Base-by-base conservation (phyloP, 2,329 filamentous ascomycete genomes). In the Pseudogymnoascus sp. region DNA sequence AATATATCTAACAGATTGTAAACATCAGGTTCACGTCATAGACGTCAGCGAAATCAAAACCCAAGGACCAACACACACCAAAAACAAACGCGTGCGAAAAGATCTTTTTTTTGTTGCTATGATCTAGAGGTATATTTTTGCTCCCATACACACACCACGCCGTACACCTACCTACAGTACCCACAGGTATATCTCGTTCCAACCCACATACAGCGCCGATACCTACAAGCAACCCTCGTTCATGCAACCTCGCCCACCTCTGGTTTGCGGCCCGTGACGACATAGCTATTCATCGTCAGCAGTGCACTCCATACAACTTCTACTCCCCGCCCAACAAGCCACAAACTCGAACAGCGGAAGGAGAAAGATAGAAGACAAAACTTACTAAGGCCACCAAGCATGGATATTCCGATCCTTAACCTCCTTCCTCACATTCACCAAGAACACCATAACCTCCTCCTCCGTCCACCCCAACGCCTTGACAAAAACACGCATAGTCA, bases 401-500 rank as follows among this genome's bases (percentile, higher is more conserved):
- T 55, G 45, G 30, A 59, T 57, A 28, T 61, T 62, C 26, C 63
- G 66, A 59, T 73, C 70, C 61, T 64, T 69, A 64, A 74, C 59
- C 21, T 72, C 70, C 55, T 67, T 71, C 34, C 69, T 68, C 5
- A 72, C 72, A 15, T 67, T 67, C 10, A 70, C 65, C 34, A 74
- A 63, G 21, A 72, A 74, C 0, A 71, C 59, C 28, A 73, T 67
- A 0, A 74, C 68, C 62, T 75, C 67, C 7, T 69, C 65, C 1
- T 66, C 61, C 3, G 66, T 67, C 74, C 74, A 75, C 0, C 67
- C 67, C 2, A 72, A 61, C 0, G 67, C 68, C 21, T 71, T 67
- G 5, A 72, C 74, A 30, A 72, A 73, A 0, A 74, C 66, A 1
- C 68, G 70, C 57, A 74, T 70, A 34, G 69, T 73, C 45, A 73